Evolutionary conservation across 345 rosid genomes (phyloP).

Genomic region (Eutrema heterophyllum): DNA sequence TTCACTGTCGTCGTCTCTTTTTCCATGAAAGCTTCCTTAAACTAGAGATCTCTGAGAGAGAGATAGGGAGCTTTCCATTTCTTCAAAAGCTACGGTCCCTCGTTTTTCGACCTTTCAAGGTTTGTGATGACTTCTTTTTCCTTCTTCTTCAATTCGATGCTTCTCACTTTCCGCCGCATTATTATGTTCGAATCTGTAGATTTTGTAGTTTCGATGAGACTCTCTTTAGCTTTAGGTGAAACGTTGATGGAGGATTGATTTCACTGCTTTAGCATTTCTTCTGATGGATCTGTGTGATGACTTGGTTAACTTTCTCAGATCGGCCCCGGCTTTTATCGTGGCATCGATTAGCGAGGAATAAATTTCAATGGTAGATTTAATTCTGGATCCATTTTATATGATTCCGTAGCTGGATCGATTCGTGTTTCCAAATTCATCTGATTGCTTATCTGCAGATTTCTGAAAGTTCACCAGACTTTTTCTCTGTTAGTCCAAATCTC

Average conservation of each 20-base stretch:
- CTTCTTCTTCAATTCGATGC: not conserved
- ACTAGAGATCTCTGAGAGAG: slow-evolving; percentile 9
- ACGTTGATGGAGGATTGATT: not conserved
- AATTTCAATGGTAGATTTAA: not conserved
- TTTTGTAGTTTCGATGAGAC: not conserved
- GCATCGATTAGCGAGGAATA: not conserved
- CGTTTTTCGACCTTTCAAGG: slow-evolving; percentile 11
- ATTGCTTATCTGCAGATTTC: not conserved
- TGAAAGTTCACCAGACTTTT: not conserved
- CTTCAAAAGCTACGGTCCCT: slow-evolving; percentile 1
- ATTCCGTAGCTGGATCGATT: not conserved
- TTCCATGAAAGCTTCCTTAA: slow-evolving; percentile 10
- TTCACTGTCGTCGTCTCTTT: slow-evolving; percentile 20
- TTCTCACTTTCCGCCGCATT: slow-evolving; percentile 12
- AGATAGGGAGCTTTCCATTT: not conserved
- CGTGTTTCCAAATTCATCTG: not conserved
- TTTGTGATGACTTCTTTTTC: slow-evolving; percentile 2
- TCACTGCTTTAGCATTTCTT: not conserved
- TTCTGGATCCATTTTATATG: not conserved
- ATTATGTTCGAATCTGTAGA: not conserved
- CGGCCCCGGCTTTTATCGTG: not conserved
- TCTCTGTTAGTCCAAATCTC: not conserved
- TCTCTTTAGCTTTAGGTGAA: not conserved
- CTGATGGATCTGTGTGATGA: not conserved
- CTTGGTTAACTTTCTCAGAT: slow-evolving; percentile 20